Conservation (phyloP, 2,329 filamentous ascomycete genomes). For the Dactylonectria estremocensis region DNA sequence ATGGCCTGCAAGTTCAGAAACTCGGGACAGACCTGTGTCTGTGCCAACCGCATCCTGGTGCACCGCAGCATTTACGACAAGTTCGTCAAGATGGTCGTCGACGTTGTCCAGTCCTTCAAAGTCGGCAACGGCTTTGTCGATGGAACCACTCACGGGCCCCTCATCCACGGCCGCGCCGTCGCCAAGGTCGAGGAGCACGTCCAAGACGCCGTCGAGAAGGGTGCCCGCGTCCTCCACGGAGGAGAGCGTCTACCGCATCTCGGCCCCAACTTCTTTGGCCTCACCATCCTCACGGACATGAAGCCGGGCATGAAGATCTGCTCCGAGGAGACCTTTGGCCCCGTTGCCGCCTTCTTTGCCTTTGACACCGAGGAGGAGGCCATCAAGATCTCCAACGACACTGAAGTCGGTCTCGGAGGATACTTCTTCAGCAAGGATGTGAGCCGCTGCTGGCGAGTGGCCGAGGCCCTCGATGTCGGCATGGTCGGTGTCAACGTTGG, state of each 20-base stretch:
- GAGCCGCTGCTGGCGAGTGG: slow-evolving; percentile 58
- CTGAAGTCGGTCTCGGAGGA: slow-evolving; percentile 79
- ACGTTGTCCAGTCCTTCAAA: slow-evolving; percentile 70
- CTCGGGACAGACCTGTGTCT: slow-evolving; percentile 81
- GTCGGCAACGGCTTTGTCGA: slow-evolving; percentile 70
- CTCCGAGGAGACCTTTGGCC: slow-evolving; percentile 80
- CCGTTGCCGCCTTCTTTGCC: slow-evolving; percentile 77
- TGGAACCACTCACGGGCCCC: slow-evolving; percentile 71
- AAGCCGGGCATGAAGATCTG: slow-evolving; percentile 76
- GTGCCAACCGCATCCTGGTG: slow-evolving; percentile 73
- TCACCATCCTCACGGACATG: slow-evolving; percentile 79
- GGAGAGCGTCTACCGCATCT: slow-evolving; percentile 72
- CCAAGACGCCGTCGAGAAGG: slow-evolving; percentile 73
- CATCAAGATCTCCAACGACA: slow-evolving; percentile 74
- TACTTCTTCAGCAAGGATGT: slow-evolving; percentile 75
- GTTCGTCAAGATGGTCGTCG: slow-evolving; percentile 65
- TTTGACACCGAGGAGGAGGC: slow-evolving; percentile 80
- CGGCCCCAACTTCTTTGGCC: slow-evolving; percentile 77
- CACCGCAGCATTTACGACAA: slow-evolving; percentile 72
- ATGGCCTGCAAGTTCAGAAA: slow-evolving; percentile 80
- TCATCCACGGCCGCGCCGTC: slow-evolving; percentile 77
- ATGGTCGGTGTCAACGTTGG: slow-evolving; percentile 54
- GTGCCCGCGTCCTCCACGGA: slow-evolving; percentile 71
- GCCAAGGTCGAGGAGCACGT: slow-evolving; percentile 75
- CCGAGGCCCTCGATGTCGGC: slow-evolving; percentile 64